Evolutionary conservation across 768 basidiomycete genomes (phyloP).

Genomic region (Lactifluus volemus): DNA sequence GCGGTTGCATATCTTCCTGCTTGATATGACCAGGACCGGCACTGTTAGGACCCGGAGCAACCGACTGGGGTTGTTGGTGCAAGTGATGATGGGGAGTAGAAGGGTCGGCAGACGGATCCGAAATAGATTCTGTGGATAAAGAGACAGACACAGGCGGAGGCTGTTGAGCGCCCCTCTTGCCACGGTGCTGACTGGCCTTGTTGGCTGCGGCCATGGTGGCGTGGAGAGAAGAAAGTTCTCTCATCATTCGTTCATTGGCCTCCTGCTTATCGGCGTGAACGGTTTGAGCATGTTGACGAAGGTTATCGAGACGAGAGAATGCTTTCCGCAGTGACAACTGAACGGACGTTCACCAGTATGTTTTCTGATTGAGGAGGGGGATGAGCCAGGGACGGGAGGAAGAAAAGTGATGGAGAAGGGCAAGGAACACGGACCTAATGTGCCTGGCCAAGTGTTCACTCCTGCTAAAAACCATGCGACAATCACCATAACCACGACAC

Average conservation of each 20-base stretch:
- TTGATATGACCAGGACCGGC: slow-evolving; percentile 26
- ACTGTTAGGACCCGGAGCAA: background rate
- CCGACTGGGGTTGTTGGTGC: slow-evolving; percentile 13
- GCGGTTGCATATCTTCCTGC: slow-evolving; percentile 32
- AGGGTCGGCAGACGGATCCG: slow-evolving; percentile 17
- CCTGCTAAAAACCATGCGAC: slow-evolving; percentile 93
- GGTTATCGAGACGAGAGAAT: slow-evolving; percentile 96
- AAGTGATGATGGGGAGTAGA: background rate
- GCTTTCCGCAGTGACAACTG: slow-evolving; percentile 89
- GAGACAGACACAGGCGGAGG: slow-evolving; percentile 20
- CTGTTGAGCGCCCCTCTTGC: slow-evolving; percentile 30
- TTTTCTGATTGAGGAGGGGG: slow-evolving; percentile 48
- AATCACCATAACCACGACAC: slow-evolving; percentile 91
- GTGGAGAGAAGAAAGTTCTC: slow-evolving; percentile 75
- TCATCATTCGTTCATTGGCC: slow-evolving; percentile 87
- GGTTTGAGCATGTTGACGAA: slow-evolving; percentile 94
- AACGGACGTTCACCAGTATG: slow-evolving; percentile 98
- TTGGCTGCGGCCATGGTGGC: slow-evolving; percentile 61
- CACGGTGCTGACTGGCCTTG: slow-evolving; percentile 32
- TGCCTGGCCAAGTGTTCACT: slow-evolving; percentile 95
- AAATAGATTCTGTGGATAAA: slow-evolving; percentile 12
- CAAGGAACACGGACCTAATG: slow-evolving; percentile 59
- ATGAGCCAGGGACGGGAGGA: slow-evolving; percentile 18
- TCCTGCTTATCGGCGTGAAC: slow-evolving; percentile 93
- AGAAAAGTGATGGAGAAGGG: slow-evolving; percentile 16